Base-by-base conservation (phyloP, 2,329 filamentous ascomycete species). In the Chalaropsis thielavioides region DNA sequence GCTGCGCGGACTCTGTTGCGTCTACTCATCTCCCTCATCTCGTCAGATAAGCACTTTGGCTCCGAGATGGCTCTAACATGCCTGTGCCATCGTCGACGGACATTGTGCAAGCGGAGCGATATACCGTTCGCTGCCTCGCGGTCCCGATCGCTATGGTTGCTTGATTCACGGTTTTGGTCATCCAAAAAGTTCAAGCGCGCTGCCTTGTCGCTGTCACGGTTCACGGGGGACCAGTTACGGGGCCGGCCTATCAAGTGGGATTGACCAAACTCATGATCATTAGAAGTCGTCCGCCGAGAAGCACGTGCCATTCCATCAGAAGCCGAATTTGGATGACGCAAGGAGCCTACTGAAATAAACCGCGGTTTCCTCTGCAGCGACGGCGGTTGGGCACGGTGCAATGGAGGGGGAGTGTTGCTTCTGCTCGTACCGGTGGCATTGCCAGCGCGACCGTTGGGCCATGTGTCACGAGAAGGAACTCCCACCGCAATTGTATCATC, bases 401-500 rank as follows among this genome's bases (percentile, higher is more conserved):
- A 51, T 11, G 19, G 49, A 54, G 24, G 15, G 31, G 31, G 31
- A 31, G 31, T 31, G 10, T n/a, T 27, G 17, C 22, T n/a, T 19
- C 31, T 56, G 51, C 10, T 51, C 24, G 17, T 41, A 31, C 27
- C n/a, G 19, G 24, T 19, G 35, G 31, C 24, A 22, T 19, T 24
- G 22, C n/a, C 38, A n/a, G 17, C 51, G 27, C 44, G 46, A 31
- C 64, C 59, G 46, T 62, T 62, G 35, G 65, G 65, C 65, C 65
- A 67, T 38, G 65, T 67, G 40, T 67, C 65, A 38, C 63, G 64
- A 27, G 44, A 62, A 31, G 65, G 46, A 27, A 40, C 24, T 22
- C 22, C 13, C 11, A 63, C 65, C 15, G 63, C 65, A 58, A 67
- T 64, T 17, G 65, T 67, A 64, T 67, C 65, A 59, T 67, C 65